Conservation (phyloP, 805 yeast genomes). For the Candida lessepsii region DNA sequence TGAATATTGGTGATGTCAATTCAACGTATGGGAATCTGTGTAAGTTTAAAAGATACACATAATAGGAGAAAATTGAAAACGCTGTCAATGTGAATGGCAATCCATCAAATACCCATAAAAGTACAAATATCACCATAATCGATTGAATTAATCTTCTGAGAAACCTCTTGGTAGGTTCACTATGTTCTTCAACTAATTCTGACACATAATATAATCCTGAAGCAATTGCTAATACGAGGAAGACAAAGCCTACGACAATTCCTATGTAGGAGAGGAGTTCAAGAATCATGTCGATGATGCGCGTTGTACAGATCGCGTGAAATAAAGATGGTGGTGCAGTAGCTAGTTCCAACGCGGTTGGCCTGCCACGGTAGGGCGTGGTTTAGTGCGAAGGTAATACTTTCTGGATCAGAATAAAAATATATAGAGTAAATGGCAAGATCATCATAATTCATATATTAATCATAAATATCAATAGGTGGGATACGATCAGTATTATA, state of each 20-base stretch:
- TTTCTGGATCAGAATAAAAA: too few relatives aligned
- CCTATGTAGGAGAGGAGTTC: constrained; percentile 41
- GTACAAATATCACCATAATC: constrained; percentile 52
- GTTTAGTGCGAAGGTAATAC: too few relatives aligned
- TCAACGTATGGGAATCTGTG: constrained; percentile 81
- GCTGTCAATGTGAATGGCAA: constrained; percentile 69
- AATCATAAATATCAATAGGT: constrained; percentile 91
- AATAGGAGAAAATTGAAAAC: constrained; percentile 70
- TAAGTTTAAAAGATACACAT: constrained; percentile 74
- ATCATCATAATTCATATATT: constrained; percentile 6
- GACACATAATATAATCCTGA: constrained; percentile 89
- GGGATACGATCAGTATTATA: constrained; percentile 91
- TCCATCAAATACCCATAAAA: constrained; percentile 70
- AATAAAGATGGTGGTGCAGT: background rate
- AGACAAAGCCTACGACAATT: constrained; percentile 37
- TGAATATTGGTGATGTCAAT: constrained; percentile 66
- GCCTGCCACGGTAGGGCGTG: too few relatives aligned
- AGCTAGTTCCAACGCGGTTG: background rate
- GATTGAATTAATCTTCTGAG: constrained; percentile 61
- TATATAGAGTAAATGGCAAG: too few relatives aligned
- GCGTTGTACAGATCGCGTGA: background rate
- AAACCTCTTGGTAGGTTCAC: constrained; percentile 76
- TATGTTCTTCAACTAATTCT: constrained; percentile 90
- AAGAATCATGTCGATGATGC: constrained; percentile 30
- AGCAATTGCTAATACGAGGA: constrained; percentile 58